Evolutionary conservation across 257 asterid genomes (phyloP).

Genomic region (Ilex aquifolium): DNA sequence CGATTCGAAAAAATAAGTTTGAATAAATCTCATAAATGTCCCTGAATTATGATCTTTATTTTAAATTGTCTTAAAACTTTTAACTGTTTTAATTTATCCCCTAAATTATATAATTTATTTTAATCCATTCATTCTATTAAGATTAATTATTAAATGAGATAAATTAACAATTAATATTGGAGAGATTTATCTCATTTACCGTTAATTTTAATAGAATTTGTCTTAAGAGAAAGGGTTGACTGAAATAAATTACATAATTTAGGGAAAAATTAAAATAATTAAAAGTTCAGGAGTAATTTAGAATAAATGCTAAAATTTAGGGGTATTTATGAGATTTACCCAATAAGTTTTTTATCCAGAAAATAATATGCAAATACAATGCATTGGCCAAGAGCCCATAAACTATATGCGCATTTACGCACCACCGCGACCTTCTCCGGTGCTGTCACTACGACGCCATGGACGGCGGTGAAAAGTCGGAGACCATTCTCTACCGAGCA

Average conservation of each 20-base stretch:
- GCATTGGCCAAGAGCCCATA: slow-evolving; percentile 7
- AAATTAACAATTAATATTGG: too few relatives aligned
- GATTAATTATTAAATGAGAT: too few relatives aligned
- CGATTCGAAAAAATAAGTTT: neutral
- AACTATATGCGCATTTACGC: slow-evolving; percentile 6
- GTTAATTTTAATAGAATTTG: neutral
- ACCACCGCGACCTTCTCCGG: slow-evolving; percentile 10
- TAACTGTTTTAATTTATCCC: neutral
- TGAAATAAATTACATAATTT: too few relatives aligned
- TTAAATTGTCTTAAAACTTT: neutral
- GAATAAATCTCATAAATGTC: neutral
- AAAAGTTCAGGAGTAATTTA: neutral
- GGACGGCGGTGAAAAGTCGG: slow-evolving; percentile 33
- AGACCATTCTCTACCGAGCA: slow-evolving; percentile 6
- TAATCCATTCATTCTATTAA: too few relatives aligned
- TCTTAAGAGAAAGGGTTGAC: too few relatives aligned
- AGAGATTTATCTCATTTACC: too few relatives aligned
- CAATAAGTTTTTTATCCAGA: too few relatives aligned
- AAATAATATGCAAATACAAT: neutral
- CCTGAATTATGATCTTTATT: neutral
- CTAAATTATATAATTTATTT: too few relatives aligned
- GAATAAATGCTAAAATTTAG: neutral
- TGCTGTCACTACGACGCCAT: slow-evolving; percentile 24
- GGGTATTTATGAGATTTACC: neutral
- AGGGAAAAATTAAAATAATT: too few relatives aligned